Conservation (phyloP, 2,329 filamentous ascomycete species). For the Dactylellina leptospora region DNA sequence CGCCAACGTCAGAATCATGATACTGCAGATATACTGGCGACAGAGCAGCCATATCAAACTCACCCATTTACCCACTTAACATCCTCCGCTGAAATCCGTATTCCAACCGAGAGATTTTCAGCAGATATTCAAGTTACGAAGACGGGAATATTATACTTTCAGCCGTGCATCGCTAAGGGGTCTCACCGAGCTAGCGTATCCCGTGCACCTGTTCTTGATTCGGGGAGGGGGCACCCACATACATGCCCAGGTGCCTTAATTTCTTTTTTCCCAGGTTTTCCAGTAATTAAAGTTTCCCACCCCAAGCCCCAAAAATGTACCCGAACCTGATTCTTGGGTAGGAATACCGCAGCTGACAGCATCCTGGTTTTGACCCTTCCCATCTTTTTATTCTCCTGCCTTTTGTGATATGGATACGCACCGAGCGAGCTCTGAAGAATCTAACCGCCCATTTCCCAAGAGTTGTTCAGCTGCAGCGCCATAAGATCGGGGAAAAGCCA, state of each 20-base stretch:
- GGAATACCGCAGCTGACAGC: conserved; percentile 46
- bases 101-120: too few species aligned
- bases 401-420: conserved; percentile 33
- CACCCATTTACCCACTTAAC: too few species aligned
- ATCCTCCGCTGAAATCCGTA: too few species aligned
- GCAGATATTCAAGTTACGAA: too few species aligned
- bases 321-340: conserved; percentile 51
- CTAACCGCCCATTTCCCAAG: conserved; percentile 1
- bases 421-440: conserved; percentile 34
- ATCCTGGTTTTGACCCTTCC: conserved; percentile 31
- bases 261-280: conserved; percentile 29
- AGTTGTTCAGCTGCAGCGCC: not conserved
- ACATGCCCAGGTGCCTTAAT: conserved; percentile 23
- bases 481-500: too few species aligned
- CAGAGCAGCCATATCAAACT: too few species aligned
- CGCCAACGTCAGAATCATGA: not conserved
- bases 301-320: conserved; percentile 24
- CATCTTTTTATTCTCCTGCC: conserved; percentile 22
- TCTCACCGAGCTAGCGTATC: conserved; percentile 26
- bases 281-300: conserved; percentile 23
- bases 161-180: conserved; percentile 32
- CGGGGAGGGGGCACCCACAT: conserved; percentile 26
- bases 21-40: too few species aligned
- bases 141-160: too few species aligned
- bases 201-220: conserved; percentile 32